A percentile compares a stretch with the other conserved stretches of the same genome.
Conservation (phyloP, 257 asterid genomes). For the Cruciata laevipes region DNA sequence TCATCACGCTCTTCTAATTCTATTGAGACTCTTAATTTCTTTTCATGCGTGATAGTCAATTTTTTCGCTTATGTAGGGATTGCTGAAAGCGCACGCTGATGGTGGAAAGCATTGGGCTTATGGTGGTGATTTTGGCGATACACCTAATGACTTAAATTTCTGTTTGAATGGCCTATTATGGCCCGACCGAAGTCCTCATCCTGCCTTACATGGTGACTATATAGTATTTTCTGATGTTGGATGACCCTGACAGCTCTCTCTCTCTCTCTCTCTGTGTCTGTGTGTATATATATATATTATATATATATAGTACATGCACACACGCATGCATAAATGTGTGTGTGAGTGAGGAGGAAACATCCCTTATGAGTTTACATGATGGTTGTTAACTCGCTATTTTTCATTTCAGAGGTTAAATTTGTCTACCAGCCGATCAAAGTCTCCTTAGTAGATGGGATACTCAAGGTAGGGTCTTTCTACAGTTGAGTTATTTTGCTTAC, state of each 20-base stretch:
- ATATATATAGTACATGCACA: too few relatives aligned
- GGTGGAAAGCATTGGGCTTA: constrained; percentile 89
- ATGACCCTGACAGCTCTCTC: background rate
- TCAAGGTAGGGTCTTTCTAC: constrained; percentile 49
- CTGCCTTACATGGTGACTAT: constrained; percentile 69
- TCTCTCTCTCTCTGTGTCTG: background rate
- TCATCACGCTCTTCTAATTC: background rate
- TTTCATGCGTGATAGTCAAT: background rate
- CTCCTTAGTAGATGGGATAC: constrained; percentile 45
- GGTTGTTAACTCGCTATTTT: background rate
- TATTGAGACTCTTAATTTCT: background rate
- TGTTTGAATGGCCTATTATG: constrained; percentile 82
- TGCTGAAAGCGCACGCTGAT: constrained; percentile 60
- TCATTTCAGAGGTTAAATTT: constrained; percentile 75
- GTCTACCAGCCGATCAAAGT: constrained; percentile 92
- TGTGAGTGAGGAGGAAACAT: too few relatives aligned
- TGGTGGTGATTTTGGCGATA: constrained; percentile 96
- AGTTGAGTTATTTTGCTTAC: constrained; percentile 10
- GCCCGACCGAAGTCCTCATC: constrained; percentile 99
- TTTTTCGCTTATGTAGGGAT: constrained; percentile 37
- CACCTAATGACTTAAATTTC: constrained; percentile 81
- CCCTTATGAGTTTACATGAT: background rate
- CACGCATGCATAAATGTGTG: too few relatives aligned
- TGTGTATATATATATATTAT: too few relatives aligned
- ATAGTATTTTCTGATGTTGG: background rate